Base-by-base conservation (phyloP, 2,329 filamentous ascomycete genomes). In the Colletotrichum tofieldiae region DNA sequence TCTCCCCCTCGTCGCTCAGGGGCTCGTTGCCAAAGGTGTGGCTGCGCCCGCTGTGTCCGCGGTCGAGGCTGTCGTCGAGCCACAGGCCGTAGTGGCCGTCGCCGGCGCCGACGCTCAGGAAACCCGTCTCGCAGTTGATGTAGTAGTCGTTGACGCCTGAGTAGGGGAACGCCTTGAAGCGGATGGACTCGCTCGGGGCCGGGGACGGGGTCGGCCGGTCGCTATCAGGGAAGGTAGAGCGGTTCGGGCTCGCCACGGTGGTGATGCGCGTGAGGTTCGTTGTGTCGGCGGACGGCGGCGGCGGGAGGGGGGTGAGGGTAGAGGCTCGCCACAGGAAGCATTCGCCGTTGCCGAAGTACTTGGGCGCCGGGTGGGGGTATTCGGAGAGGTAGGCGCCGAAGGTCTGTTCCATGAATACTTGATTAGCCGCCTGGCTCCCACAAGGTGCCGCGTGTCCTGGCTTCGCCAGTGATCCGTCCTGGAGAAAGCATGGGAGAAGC, bases 121-220 rank as follows among this genome's bases (percentile, higher is more conserved):
- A 98, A 32, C 92, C 90, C 3, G 90, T 87, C 83, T 98, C 95
- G 82, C 96, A 98, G 78, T 97, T 93, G 76, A 98, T 96, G 85
- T 96, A 94, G 81, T 97, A 99, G 82, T 98, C 96, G 81, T 99
- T 98, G 51, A 97, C 90, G 6, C 96, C 96, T 68, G 93, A 97
- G 79, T 98, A 98, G 0, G 96, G 95, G 78, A 98, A 99, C 0
- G 96, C 96, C 83, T 98, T 98, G 88, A 99, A 99, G 26, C 96
- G 91, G 76, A 98, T 94, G 35, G 91, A 88, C 73, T 96, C 93
- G 5, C 91, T 89, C 5, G 91, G 90, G 35, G 86, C 88, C 1
- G 88, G 77, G 5, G 71, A 77, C 41, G 75, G 63, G 75, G 6
- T 78, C 77, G 14, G 78, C 77, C 26, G 79, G 77, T 55, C 77